phyloP scores from a whole-genome alignment of 2,329 filamentous ascomycete genomes.

The Dothistroma pini region DNA sequence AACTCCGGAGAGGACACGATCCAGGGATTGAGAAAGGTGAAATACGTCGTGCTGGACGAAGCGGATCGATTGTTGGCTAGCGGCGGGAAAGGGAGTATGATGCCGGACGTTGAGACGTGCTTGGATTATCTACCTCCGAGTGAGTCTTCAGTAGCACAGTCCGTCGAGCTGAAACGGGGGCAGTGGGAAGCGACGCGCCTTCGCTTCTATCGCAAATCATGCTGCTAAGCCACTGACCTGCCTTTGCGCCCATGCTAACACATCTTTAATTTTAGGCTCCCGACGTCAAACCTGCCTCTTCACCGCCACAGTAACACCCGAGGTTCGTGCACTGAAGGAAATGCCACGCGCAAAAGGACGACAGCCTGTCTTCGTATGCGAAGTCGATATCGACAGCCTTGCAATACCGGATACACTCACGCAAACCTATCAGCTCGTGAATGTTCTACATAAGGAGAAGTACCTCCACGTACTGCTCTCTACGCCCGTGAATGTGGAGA shows the following conservation, averaged over 20 bases:
- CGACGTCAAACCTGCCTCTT: constrained; percentile 92
- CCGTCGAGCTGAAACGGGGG: neutral
- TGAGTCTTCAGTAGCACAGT: constrained; percentile 35
- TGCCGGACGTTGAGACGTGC: constrained; percentile 90
- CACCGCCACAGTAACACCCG: constrained; percentile 90
- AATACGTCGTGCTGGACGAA: constrained; percentile 90
- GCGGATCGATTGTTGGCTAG: constrained; percentile 82
- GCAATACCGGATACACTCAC: constrained; percentile 76
- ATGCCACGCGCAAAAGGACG: constrained; percentile 61
- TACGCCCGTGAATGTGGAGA: constrained; percentile 70
- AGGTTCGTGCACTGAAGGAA: constrained; percentile 77
- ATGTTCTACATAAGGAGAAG: constrained; percentile 88
- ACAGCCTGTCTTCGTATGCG: constrained; percentile 83
- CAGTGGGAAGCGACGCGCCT: neutral
- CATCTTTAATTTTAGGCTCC: constrained; percentile 20
- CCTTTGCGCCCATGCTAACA: neutral
- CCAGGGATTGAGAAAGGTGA: constrained; percentile 71
- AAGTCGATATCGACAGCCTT: constrained; percentile 69
- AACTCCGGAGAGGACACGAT: constrained; percentile 90
- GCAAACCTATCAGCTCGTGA: constrained; percentile 83
- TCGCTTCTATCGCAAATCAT: neutral
- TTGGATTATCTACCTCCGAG: constrained; percentile 75
- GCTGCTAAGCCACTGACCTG: neutral
- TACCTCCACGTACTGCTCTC: constrained; percentile 87
- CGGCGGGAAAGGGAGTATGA: constrained; percentile 71